These are phyloP conservation scores for Acanthamoeba healyi DNA, from an alignment of 208 protist genomes.

Conservation along the genomic window DNA sequence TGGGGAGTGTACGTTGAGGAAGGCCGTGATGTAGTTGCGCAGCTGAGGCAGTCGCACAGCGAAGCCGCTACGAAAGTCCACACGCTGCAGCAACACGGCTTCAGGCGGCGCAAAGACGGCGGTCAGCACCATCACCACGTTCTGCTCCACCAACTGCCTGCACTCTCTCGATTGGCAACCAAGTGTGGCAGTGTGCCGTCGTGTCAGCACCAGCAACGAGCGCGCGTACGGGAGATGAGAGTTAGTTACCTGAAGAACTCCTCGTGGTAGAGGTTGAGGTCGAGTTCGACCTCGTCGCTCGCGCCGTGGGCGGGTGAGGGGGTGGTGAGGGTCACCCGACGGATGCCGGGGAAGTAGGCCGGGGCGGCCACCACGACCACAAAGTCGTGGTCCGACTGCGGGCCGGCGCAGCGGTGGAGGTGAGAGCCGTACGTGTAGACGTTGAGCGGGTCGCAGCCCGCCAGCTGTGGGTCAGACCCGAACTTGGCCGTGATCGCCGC, in stretches of 20 bases:
- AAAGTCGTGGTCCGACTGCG: slow-evolving; percentile 49
- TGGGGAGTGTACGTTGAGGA: background rate
- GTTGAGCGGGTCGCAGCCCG: slow-evolving; percentile 11
- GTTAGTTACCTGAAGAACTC: slow-evolving; percentile 20
- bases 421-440: slow-evolving; percentile 20
- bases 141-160: slow-evolving; percentile 24
- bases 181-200: background rate
- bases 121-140: slow-evolving; percentile 56
- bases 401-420: slow-evolving; percentile 3
- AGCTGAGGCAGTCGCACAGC: background rate
- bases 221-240: background rate
- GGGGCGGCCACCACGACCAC: slow-evolving; percentile 12
- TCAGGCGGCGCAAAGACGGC: slow-evolving; percentile 12
- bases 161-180: too few relatives aligned
- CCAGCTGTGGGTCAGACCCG: background rate
- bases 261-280: slow-evolving; percentile 49
- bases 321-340: background rate
- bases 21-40: slow-evolving; percentile 28
- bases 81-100: background rate
- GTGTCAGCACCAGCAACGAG: background rate
- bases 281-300: background rate
- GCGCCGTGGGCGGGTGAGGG: too few relatives aligned
- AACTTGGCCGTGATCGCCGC: background rate
- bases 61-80: slow-evolving; percentile 32
- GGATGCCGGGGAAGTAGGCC: slow-evolving; percentile 54